These are phyloP conservation scores for Dianthus caryophyllus DNA, from an alignment of 148 eudicot genomes.

Conservation along the genomic window DNA sequence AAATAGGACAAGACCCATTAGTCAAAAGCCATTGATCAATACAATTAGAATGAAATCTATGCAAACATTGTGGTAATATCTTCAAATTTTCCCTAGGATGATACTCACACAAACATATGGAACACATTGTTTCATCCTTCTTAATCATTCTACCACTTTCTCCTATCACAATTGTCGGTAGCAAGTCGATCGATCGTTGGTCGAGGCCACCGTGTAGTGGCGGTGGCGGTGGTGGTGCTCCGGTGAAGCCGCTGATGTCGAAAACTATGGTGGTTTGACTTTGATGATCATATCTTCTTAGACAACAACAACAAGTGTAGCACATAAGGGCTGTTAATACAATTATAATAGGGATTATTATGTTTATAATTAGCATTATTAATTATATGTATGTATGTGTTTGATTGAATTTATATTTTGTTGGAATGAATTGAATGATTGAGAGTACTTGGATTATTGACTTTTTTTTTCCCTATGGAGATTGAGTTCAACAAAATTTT, in stretches of 20 bases:
- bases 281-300: neutral
- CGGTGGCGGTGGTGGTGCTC: slow-evolving; percentile 5
- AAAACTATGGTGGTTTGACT: slow-evolving; percentile 2
- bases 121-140: slow-evolving; percentile 20
- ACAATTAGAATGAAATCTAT: slow-evolving; percentile 28
- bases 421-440: too few relatives aligned
- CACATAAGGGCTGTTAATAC: slow-evolving; percentile 14
- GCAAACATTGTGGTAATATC: slow-evolving; percentile 31
- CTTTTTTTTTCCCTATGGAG: neutral
- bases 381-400: neutral
- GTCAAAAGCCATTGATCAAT: slow-evolving; percentile 31
- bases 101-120: slow-evolving; percentile 30
- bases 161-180: slow-evolving; percentile 23
- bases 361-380: neutral
- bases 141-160: slow-evolving; percentile 28
- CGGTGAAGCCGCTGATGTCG: neutral
- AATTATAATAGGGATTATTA: slow-evolving; percentile 6
- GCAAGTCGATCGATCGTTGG: slow-evolving; percentile 21
- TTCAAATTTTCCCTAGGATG: slow-evolving; percentile 24
- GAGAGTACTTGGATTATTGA: neutral
- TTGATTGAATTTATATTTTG: neutral
- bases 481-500: neutral
- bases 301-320: slow-evolving; percentile 13
- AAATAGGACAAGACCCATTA: slow-evolving; percentile 31
- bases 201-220: slow-evolving; percentile 14